phyloP scores from a whole-genome alignment of 2,329 filamentous ascomycete genomes.

The Gnomoniopsis smithogilvyi region DNA sequence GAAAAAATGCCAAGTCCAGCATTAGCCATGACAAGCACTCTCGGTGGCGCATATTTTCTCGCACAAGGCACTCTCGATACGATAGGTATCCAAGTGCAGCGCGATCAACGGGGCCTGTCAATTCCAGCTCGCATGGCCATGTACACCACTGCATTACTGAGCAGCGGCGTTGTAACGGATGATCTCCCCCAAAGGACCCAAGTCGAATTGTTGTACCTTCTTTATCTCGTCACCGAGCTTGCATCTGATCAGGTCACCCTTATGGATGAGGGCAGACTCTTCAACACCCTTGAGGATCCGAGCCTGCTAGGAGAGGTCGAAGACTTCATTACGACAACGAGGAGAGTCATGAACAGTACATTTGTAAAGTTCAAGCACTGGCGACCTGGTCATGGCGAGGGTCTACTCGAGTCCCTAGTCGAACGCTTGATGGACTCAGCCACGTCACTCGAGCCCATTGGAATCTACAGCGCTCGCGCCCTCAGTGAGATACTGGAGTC shows the following conservation, averaged over 20 bases:
- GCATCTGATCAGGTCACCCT: constrained; percentile 52
- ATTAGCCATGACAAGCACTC: constrained; percentile 68
- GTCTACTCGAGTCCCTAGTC: constrained; percentile 39
- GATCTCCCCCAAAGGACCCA: constrained; percentile 39
- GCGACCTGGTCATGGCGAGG: constrained; percentile 28
- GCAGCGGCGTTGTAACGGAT: constrained; percentile 35
- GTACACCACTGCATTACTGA: constrained; percentile 62
- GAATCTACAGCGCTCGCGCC: constrained; percentile 51
- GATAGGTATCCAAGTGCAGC: constrained; percentile 26
- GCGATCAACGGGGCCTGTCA: constrained; percentile 69
- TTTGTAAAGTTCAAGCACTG: constrained; percentile 34
- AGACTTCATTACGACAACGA: constrained; percentile 39
- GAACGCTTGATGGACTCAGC: constrained; percentile 42
- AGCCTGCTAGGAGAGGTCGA: constrained; percentile 38
- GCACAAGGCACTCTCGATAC: constrained; percentile 22
- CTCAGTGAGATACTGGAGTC: constrained; percentile 48
- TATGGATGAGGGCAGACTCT: constrained; percentile 42
- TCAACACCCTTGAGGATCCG: constrained; percentile 36
- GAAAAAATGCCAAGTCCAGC: constrained; percentile 53
- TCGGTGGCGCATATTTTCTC: constrained; percentile 70
- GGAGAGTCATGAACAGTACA: constrained; percentile 33
- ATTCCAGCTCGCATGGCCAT: constrained; percentile 72
- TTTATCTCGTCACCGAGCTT: constrained; percentile 49
- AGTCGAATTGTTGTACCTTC: constrained; percentile 48
- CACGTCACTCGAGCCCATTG: constrained; percentile 36